These are phyloP conservation scores for Alternaria ventricosa DNA, from an alignment of 2,329 filamentous ascomycete species.

Conservation along the genomic window DNA sequence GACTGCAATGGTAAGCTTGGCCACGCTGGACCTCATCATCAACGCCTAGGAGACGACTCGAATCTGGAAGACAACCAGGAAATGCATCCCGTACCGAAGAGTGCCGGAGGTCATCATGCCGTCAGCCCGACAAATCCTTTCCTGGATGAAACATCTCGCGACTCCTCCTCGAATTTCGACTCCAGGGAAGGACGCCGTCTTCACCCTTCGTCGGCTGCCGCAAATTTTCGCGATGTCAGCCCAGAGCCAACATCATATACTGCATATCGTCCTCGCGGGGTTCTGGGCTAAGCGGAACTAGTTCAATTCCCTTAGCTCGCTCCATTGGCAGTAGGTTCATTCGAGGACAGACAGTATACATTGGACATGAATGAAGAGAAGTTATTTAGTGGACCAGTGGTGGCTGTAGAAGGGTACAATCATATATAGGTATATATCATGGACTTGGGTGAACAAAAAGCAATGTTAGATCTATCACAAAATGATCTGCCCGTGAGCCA, in stretches of 20 bases:
- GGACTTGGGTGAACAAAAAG: not conserved
- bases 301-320: not conserved
- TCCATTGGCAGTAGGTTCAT: not conserved
- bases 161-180: conserved; percentile 6
- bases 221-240: conserved; percentile 10
- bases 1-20: conserved; percentile 22
- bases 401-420: not conserved
- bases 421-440: not conserved
- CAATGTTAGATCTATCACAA: not conserved
- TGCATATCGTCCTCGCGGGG: conserved; percentile 11
- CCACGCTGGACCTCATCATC: conserved; percentile 15
- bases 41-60: conserved; percentile 4
- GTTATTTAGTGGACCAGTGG: not conserved
- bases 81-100: conserved; percentile 1
- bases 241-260: conserved; percentile 13
- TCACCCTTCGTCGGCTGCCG: conserved; percentile 10
- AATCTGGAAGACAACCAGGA: conserved; percentile 14
- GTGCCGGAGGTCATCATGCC: conserved; percentile 2
- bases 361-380: not conserved
- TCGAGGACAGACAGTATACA: not conserved
- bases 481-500: not conserved
- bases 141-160: conserved; percentile 1
- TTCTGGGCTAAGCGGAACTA: conserved; percentile 3
- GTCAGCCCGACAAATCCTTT: not conserved
- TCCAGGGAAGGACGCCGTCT: conserved; percentile 9